Evolutionary conservation across 2,329 filamentous ascomycete genomes (phyloP), one percentile per base, ranked within the genome.

Genomic region (Claviceps citrina): DNA sequence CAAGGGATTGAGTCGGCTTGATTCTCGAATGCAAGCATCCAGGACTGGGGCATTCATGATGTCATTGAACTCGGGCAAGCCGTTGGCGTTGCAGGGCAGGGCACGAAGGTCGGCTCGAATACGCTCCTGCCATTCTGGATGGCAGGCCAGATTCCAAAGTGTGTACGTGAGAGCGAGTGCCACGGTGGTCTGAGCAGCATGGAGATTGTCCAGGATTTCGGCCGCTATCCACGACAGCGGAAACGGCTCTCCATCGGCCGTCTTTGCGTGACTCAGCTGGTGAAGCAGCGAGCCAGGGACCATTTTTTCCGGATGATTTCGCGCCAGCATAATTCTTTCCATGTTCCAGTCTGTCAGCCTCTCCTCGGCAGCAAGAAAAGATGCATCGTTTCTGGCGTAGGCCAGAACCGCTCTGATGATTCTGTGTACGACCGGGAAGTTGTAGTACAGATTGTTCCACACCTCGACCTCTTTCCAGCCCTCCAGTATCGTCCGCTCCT

Each of bases 201-300:
- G 36, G 20, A 43, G 33, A n/a, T 43, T 43, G 15, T 43, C 41
- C 19, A 43, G 31, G 6, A 43, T 31, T 16, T 39, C 36, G 7
- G 41, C 31, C n/a, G 41, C 41, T 8, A 43, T 39, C 36, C 31
- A 43, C 7, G 36, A 12, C 12, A 16, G 13, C 4, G 41, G 10
- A 16, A 39, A 13, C 1, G 24, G 15, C 15, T 35, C 36, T 4
- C 36, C 41, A 12, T 34, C 26, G 4, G 36, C n/a, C 5, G 41
- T 43, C 32, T 39, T 39, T n/a, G 27, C 27, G 31, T 43, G 18
- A 16, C 25, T 31, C n/a, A 43, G 32, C 25, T 35, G 36, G 20
- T 39, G 26, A 13, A 43, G 6, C 9, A 39, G 31, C 18, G 41
- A 43, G 26, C 36, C 36, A 13, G 31, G 4, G 13, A 28, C 28